Percentiles rank a stretch among this genome's conserved stretches.
Evolutionary conservation across 345 rosid species (phyloP).

Genomic region (Punica granatum): DNA sequence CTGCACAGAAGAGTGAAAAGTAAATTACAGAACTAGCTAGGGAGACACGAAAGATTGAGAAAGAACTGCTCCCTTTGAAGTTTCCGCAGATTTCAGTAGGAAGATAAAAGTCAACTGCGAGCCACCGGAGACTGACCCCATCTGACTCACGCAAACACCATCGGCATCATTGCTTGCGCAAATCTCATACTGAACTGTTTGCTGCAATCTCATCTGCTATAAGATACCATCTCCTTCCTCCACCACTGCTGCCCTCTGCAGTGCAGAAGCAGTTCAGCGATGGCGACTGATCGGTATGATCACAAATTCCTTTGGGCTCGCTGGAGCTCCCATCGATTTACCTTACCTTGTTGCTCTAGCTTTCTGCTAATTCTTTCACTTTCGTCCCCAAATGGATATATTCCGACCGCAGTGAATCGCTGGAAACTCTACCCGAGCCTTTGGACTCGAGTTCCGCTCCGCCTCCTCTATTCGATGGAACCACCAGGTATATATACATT

Average conservation of each 20-base stretch:
- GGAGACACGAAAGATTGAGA: no score
- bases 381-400: not conserved
- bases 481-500: slow-evolving; percentile 41
- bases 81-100: no score
- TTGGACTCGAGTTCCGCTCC: slow-evolving; percentile 48
- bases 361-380: not conserved
- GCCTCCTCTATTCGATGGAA: slow-evolving; percentile 66
- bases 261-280: not conserved
- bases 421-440: slow-evolving; percentile 34
- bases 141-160: not conserved
- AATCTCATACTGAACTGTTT: not conserved
- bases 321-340: not conserved
- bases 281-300: not conserved
- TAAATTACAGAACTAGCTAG: no score
- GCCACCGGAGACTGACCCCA: not conserved
- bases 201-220: not conserved
- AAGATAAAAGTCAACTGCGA: no score
- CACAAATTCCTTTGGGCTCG: not conserved
- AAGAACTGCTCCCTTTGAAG: no score
- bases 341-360: no score
- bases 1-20: no score
- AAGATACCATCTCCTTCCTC: not conserved
- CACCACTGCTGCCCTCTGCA: not conserved
- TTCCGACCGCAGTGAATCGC: not conserved
- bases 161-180: not conserved